These are phyloP conservation scores for Oldenlandia corymbosa DNA, from an alignment of 257 asterid genomes.

Conservation along the genomic window DNA sequence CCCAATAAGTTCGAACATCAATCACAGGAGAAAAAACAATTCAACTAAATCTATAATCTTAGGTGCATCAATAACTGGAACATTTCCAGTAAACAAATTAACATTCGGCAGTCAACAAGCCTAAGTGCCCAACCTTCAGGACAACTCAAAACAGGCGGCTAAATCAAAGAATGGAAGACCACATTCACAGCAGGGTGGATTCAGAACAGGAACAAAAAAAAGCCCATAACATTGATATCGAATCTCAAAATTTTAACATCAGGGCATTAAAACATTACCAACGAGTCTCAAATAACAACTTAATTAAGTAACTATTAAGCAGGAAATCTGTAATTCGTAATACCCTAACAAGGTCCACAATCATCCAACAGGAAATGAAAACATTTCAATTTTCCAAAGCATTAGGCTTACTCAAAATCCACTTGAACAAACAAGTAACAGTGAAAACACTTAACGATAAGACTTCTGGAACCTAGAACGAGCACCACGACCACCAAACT, in stretches of 20 bases:
- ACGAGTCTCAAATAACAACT: not conserved
- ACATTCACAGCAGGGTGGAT: not conserved
- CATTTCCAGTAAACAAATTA: no score
- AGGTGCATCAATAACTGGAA: no score
- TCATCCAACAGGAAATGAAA: not conserved
- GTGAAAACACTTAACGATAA: constrained; percentile 41
- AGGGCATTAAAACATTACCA: no score
- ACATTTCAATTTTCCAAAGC: constrained; percentile 6
- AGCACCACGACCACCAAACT: constrained; percentile 95
- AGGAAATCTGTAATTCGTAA: not conserved
- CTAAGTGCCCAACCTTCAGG: no score
- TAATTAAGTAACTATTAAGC: not conserved
- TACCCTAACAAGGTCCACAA: not conserved
- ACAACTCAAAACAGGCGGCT: not conserved
- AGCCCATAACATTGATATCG: not conserved
- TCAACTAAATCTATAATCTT: no score
- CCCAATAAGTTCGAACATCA: no score
- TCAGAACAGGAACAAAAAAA: no score
- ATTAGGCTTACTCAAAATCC: not conserved
- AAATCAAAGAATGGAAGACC: not conserved
- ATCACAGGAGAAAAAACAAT: no score
- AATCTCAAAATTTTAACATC: not conserved
- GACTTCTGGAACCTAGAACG: constrained; percentile 81
- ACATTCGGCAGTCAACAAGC: no score
- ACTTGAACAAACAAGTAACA: constrained; percentile 4